Conservation (phyloP, 1,284 basidiomycete species). For the Apiotrichum mycotoxinovorans region DNA sequence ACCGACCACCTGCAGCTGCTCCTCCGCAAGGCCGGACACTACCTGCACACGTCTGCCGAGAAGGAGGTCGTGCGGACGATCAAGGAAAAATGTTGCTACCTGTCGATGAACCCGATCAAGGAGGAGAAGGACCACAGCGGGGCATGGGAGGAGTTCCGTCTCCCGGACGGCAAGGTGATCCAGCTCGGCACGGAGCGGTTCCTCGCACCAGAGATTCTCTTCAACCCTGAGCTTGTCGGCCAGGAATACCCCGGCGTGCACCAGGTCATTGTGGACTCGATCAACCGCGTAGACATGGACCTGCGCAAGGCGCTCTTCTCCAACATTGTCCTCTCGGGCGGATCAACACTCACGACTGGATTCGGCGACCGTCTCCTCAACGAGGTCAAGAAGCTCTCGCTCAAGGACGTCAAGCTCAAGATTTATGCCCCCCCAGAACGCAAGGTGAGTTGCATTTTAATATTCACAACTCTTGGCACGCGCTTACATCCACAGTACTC, state of each 20-base stretch:
- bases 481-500: slow-evolving; percentile 70
- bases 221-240: slow-evolving; percentile 95
- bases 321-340: slow-evolving; percentile 95
- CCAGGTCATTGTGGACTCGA: slow-evolving; percentile 63
- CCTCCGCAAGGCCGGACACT: slow-evolving; percentile 88
- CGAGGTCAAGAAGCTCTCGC: slow-evolving; percentile 93
- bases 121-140: slow-evolving; percentile 85
- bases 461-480: no score
- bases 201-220: slow-evolving; percentile 94
- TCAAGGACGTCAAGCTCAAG: slow-evolving; percentile 98
- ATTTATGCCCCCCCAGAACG: slow-evolving; percentile 99
- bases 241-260: slow-evolving; percentile 96
- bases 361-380: slow-evolving; percentile 94
- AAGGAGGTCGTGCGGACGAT: slow-evolving; percentile 95
- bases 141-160: slow-evolving; percentile 79
- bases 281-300: slow-evolving; percentile 61
- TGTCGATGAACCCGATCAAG: slow-evolving; percentile 83
- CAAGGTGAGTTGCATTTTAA: slow-evolving; percentile 57
- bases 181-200: slow-evolving; percentile 93
- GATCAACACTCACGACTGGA: slow-evolving; percentile 89
- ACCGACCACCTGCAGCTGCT: slow-evolving; percentile 94
- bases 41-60: slow-evolving; percentile 94
- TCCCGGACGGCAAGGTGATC: slow-evolving; percentile 93
- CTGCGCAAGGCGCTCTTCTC: slow-evolving; percentile 91
- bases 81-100: slow-evolving; percentile 97